Base-by-base conservation (phyloP, 257 asterid species). In the Solanum phureja region DNA sequence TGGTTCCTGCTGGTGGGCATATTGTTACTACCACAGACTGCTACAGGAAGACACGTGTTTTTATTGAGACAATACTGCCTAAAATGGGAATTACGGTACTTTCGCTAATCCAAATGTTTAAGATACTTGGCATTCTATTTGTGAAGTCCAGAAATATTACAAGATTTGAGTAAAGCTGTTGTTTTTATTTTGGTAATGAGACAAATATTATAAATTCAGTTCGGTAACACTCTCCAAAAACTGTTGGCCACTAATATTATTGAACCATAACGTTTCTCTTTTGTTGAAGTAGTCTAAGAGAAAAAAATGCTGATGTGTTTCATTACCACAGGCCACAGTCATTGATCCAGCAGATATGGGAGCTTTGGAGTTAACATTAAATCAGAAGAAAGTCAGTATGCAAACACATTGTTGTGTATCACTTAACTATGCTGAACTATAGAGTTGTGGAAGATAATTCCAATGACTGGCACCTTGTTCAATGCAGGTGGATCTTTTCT, bases 1-100 rank as follows among this genome's bases (percentile, higher is more conserved):
- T 96, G 90, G 92, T 96, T 68, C 98, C 99, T 92, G 96, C 96
- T 88, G 98, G 99, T 62, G 99, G 99, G 75, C 99, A 96, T 87
- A 86, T 96, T 75, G 95, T 96, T 73, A 96, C 98, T 62, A 96
- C 98, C 86, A 95, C 98, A 19, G 98, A 96, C 90, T 96, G 99
- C 91, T 96, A 96, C 84, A 92, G 98, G 91, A 95, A 94, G 91
- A 96, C 99, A 44, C 90, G 98, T 84, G 91, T 95, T 87, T 96
- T 95, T 89, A 96, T 96, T 71, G 98, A 96, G 93, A 94, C 91
- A 38, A 86, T 96, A 89, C 94, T 95, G 81, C 98, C 99, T 86
- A 96, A 94, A 91, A 94, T 95, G 96, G 98, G 98, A 42, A 94
- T 96, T 90, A 92, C 94, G 85, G 99, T 96, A 96, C 19, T 52